Evolutionary conservation across 2,329 filamentous ascomycete species (phyloP), one percentile per base, ranked within the genome.

Genomic region (Dothiorella sarmentorum): DNA sequence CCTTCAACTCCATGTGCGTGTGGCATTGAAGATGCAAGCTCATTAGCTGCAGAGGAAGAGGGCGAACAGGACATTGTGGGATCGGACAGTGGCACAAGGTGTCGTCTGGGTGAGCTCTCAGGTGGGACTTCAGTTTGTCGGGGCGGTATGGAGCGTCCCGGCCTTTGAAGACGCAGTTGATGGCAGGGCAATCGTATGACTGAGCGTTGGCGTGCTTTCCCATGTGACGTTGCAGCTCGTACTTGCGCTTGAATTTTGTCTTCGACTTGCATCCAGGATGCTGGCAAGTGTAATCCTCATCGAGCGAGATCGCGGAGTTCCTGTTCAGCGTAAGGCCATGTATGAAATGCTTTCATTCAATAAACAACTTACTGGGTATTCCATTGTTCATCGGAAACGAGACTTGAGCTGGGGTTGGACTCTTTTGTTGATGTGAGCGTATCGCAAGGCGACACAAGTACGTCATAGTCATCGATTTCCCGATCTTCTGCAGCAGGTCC

Each of bases 191-290:
- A 15, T 53, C 45, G 33, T 55, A 55, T 15, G 49, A 56, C 15
- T 29, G 42, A 18, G 5, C 10, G 1, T 49, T 37, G 2, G 26
- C 22, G 26, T 68, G 62, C 26, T 59, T 64, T 9, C 52, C 40
- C 64, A 64, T 64, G 49, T 67, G 65, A 9, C 64, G 61, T 37
- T 65, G 45, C 4, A 66, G 60, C n/a, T 67, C 65, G 20, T 61
- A 63, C 20, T 61, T 62, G 43, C 65, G 61, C 26, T 63, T 60
- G 63, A 65, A 67, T 3, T 61, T 59, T 7, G 42, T 60, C 3
- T 47, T 58, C 18, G 62, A 63, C 17, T 31, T 60, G 58, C 64
- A 66, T 9, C 51, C 51, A 2, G 56, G 61, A 35, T 63, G 29
- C 15, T 59, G 56, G 40, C 66, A 66, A 31, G 58, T 59, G 4